Conservation (phyloP, 129 eudicot species). For the Flaveria robusta region DNA sequence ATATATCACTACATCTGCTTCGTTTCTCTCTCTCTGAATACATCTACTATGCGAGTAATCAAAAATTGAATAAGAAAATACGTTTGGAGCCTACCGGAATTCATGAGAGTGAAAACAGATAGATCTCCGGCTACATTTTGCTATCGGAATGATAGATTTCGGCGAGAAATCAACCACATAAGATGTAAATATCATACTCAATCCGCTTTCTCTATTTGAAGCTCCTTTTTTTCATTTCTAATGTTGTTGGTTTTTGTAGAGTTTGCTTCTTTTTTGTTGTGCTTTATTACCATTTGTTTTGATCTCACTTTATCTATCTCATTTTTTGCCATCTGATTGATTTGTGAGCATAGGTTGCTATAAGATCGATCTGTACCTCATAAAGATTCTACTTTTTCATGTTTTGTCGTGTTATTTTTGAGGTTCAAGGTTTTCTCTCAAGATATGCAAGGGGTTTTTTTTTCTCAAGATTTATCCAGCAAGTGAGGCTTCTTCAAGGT, state of each 20-base stretch:
- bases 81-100: background rate
- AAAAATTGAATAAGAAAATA: background rate
- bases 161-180: slow-evolving; percentile 1
- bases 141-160: slow-evolving; percentile 48
- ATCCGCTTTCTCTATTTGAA: background rate
- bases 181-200: slow-evolving; percentile 25
- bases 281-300: slow-evolving; percentile 36
- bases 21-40: slow-evolving; percentile 1
- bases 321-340: too few species aligned
- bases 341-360: too few species aligned
- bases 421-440: too few species aligned
- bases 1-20: too few species aligned
- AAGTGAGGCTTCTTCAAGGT: too few species aligned
- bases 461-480: too few species aligned
- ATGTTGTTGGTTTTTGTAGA: slow-evolving; percentile 1
- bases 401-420: too few species aligned
- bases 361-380: too few species aligned
- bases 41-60: slow-evolving; percentile 10
- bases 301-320: slow-evolving; percentile 71
- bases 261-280: slow-evolving; percentile 20
- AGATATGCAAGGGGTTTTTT: too few species aligned
- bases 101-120: slow-evolving; percentile 22
- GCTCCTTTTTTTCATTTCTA: background rate
- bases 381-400: too few species aligned
- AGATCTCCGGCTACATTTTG: slow-evolving; percentile 43